Percentiles rank a stretch among this genome's conserved stretches.
Conservation (phyloP, 306 rosid species). For the Delonix regia region DNA sequence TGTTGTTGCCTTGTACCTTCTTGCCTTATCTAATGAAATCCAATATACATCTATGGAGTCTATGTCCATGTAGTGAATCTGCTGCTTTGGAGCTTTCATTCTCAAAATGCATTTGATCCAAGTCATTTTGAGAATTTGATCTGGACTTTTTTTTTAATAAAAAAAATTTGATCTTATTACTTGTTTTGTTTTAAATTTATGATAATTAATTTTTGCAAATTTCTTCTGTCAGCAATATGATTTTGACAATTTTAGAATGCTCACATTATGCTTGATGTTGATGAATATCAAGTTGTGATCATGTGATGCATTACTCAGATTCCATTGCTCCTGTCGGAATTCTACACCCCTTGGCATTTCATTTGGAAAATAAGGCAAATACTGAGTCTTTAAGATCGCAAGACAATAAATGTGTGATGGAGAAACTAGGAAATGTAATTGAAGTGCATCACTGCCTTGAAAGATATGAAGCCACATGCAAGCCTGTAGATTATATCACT, state of each 20-base stretch:
- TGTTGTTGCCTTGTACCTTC: slow-evolving; percentile 19
- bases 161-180: slow-evolving; percentile 2
- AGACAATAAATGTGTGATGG: slow-evolving; percentile 43
- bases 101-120: slow-evolving; percentile 4
- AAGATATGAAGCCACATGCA: slow-evolving; percentile 43
- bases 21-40: not conserved
- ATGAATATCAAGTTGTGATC: slow-evolving; percentile 75
- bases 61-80: not conserved
- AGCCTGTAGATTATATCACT: slow-evolving; percentile 46
- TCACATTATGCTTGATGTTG: slow-evolving; percentile 79
- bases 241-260: slow-evolving; percentile 63
- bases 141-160: not conserved
- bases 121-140: slow-evolving; percentile 14
- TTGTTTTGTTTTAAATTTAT: not conserved
- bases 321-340: slow-evolving; percentile 91
- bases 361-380: slow-evolving; percentile 75
- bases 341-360: slow-evolving; percentile 86
- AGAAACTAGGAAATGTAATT: slow-evolving; percentile 54
- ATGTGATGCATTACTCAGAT: slow-evolving; percentile 83
- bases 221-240: slow-evolving; percentile 28
- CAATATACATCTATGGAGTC: not conserved
- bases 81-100: slow-evolving; percentile 26
- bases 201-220: slow-evolving; percentile 18
- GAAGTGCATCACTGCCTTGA: slow-evolving; percentile 66
- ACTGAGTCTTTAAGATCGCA: slow-evolving; percentile 35